phyloP scores from a whole-genome alignment of 768 basidiomycete genomes.

The Amyloporia xantha region DNA sequence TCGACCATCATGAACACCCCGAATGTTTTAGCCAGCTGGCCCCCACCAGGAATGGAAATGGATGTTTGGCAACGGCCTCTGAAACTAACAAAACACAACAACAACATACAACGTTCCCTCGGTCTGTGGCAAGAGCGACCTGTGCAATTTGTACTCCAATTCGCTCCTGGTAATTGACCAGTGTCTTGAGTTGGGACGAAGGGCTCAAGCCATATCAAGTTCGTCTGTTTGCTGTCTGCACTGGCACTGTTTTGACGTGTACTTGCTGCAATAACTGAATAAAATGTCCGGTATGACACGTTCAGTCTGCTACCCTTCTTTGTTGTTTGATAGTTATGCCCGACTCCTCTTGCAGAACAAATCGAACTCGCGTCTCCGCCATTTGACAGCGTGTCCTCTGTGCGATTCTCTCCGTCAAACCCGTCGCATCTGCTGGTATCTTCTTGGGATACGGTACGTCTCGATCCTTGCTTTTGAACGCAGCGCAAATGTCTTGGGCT shows the following conservation, averaged over 20 bases:
- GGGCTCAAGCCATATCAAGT: not conserved
- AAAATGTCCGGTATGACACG: not conserved
- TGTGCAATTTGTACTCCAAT: not conserved
- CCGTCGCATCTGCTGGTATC: constrained; percentile 77
- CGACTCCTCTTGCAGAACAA: constrained; percentile 20
- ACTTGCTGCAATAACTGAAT: not conserved
- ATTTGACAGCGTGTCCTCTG: constrained; percentile 76
- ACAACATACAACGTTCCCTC: not conserved
- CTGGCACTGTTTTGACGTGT: not conserved
- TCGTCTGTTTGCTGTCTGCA: not conserved
- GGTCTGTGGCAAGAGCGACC: not conserved
- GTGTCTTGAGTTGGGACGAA: too few relatives aligned
- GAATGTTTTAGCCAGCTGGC: too few relatives aligned
- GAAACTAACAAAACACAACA: constrained; percentile 7
- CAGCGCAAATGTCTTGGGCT: too few relatives aligned
- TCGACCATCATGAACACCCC: too few relatives aligned
- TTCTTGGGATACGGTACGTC: constrained; percentile 79
- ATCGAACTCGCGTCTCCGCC: constrained; percentile 59
- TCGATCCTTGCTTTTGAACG: too few relatives aligned
- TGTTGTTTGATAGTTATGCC: not conserved
- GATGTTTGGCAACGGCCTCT: constrained; percentile 15
- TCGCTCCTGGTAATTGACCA: not conserved
- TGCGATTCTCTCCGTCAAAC: constrained; percentile 76
- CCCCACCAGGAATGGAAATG: too few relatives aligned
- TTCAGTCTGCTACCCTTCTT: not conserved